Base-by-base conservation (phyloP, 768 basidiomycete species). In the Imleria badia region DNA sequence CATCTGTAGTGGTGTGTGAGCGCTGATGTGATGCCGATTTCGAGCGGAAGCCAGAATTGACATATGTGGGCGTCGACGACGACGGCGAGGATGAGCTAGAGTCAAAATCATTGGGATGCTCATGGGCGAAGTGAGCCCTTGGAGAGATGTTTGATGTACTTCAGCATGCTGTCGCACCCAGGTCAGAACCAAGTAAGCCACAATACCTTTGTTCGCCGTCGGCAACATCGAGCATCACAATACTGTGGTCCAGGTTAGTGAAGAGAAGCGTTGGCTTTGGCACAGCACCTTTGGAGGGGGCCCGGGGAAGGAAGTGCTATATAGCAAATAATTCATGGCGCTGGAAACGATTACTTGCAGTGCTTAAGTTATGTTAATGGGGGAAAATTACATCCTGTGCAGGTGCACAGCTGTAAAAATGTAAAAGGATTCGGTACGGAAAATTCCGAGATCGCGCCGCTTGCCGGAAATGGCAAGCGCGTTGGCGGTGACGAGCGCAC, bases 51-150 rank as follows among this genome's bases (percentile, higher is more conserved):
- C 54, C 56, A 3, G 56, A 12, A 14, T 62, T 53, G 6, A 60
- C 38, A 41, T 55, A 68, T 3, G 56, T 52, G 15, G 60, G 68
- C 9, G 41, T 23, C 1, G 39, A 47, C 20, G 59, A 70, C 3
- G 65, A 65, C 1, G 62, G 60, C 1, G 69, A 72, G 22, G 69
- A 72, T 34, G 60, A 51, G 15, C 47, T 54, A 4, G 69, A 72
- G 40, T 71, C 66, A 55, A 72, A 54, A 58, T 70, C 70, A n/a
- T 49, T 59, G 29, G 68, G 70, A 13, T 66, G 68, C 31, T 64
- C 56, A 10, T 66, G 68, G 39, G 68, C 66, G 1, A 68, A 55
- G 15, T 54, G 52, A 7, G 56, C 59, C 60, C 69, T 70, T 48
- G 35, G 40, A 9, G n/a, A 22, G 13, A 35, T 17, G 40, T 53